Evolutionary conservation across 176 grass and related monocot genomes (phyloP).

Genomic region (Oryza glaberrima): DNA sequence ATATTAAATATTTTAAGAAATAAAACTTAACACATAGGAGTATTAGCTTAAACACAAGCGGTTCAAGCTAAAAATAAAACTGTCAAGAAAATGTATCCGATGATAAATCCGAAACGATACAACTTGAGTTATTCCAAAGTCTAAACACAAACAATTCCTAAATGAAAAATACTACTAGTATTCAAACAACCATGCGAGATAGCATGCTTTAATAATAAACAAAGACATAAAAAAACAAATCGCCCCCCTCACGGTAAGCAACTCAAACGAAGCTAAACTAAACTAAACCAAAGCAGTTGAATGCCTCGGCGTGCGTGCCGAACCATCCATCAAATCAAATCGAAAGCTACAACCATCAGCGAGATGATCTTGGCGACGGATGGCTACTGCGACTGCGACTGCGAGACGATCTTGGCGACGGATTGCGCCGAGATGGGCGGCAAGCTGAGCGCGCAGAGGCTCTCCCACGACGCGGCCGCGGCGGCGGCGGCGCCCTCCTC

Average conservation of each 20-base stretch:
- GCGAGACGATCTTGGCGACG: slow-evolving; percentile 66
- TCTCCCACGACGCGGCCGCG: slow-evolving; percentile 63
- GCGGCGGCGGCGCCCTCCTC: neutral
- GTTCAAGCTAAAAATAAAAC: too few relatives aligned
- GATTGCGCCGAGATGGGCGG: slow-evolving; percentile 71
- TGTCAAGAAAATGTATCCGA: too few relatives aligned
- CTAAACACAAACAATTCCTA: neutral
- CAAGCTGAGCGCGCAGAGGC: slow-evolving; percentile 80
- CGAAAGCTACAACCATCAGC: neutral
- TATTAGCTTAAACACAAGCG: too few relatives aligned
- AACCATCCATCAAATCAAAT: neutral
- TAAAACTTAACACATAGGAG: too few relatives aligned
- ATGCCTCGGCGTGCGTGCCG: too few relatives aligned
- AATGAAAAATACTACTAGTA: neutral
- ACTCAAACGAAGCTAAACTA: neutral
- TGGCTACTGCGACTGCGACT: neutral
- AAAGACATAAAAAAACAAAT: too few relatives aligned
- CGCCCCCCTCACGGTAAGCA: too few relatives aligned
- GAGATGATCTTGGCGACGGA: neutral
- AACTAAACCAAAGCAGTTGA: neutral
- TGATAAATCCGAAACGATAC: too few relatives aligned
- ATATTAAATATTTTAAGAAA: too few relatives aligned
- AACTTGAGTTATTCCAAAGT: too few relatives aligned
- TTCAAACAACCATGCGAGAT: slow-evolving; percentile 50
- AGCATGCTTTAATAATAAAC: slow-evolving; percentile 25